Evolutionary conservation across 2,329 filamentous ascomycete genomes (phyloP).

Genomic region (Aspergillus japonicus): DNA sequence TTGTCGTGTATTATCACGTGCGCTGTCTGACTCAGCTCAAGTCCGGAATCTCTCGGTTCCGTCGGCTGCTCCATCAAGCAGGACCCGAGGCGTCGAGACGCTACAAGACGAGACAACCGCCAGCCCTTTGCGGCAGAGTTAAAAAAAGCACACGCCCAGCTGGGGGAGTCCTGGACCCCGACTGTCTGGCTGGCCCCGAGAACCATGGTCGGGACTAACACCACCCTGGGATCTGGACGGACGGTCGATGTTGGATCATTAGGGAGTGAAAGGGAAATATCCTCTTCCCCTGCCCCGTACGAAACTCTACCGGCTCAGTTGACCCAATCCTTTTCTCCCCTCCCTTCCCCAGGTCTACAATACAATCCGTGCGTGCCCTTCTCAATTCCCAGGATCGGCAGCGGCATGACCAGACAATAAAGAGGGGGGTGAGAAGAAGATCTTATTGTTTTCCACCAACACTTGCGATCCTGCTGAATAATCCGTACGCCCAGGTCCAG

Average conservation of each 20-base stretch:
- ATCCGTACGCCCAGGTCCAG: neutral
- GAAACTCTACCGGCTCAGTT: neutral
- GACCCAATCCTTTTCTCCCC: neutral
- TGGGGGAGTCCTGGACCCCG: neutral
- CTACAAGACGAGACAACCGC: too few species aligned
- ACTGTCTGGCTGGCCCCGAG: neutral
- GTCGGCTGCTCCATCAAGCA: neutral
- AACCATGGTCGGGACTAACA: conserved; percentile 1
- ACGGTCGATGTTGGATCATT: neutral
- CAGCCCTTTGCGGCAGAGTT: neutral
- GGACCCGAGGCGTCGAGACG: neutral
- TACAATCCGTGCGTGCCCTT: neutral
- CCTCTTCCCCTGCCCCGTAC: neutral
- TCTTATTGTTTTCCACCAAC: neutral
- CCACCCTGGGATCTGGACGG: neutral
- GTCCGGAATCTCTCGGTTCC: neutral
- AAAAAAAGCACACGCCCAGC: conserved; percentile 7
- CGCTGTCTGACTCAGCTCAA: neutral
- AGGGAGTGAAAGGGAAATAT: neutral
- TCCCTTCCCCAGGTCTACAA: neutral
- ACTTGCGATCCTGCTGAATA: neutral
- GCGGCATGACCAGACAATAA: neutral
- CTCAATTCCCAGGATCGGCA: neutral
- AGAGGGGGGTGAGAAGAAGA: neutral
- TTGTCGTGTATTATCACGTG: too few species aligned